Conservation (phyloP, 2,329 filamentous ascomycete species). For the Fusarium ramigenum region DNA sequence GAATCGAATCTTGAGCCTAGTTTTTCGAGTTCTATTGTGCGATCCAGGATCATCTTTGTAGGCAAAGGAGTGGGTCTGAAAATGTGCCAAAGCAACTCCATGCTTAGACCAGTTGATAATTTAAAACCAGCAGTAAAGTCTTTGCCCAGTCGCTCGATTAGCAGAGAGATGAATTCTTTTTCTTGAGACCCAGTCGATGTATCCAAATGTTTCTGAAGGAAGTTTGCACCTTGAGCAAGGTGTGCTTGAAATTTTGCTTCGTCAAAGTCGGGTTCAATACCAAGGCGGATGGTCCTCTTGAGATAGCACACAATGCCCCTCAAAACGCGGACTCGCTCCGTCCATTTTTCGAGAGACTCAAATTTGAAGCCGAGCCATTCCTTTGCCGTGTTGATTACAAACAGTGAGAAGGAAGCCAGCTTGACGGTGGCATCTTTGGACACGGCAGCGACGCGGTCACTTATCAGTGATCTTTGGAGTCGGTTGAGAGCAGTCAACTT, state of each 20-base stretch:
- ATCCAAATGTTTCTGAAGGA: constrained; percentile 50
- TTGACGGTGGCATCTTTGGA: constrained; percentile 69
- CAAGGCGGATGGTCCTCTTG: constrained; percentile 61
- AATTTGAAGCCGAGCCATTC: constrained; percentile 53
- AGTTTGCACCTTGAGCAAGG: constrained; percentile 59
- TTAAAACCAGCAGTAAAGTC: constrained; percentile 77
- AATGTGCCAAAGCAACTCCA: constrained; percentile 80
- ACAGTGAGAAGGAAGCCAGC: constrained; percentile 61
- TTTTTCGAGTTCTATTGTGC: constrained; percentile 61
- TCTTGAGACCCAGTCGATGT: constrained; percentile 39
- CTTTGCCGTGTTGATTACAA: constrained; percentile 53
- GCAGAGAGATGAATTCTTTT: constrained; percentile 50
- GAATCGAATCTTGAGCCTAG: constrained; percentile 69
- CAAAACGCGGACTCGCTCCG: constrained; percentile 47
- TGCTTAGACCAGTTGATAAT: constrained; percentile 78
- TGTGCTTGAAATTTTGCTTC: constrained; percentile 73
- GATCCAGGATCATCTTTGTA: constrained; percentile 55
- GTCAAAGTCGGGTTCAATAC: constrained; percentile 60
- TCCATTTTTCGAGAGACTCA: constrained; percentile 43
- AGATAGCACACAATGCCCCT: constrained; percentile 61
- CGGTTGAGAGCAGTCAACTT: constrained; percentile 66
- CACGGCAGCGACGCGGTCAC: constrained; percentile 63
- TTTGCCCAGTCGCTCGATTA: constrained; percentile 57
- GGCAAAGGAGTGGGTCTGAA: constrained; percentile 72
- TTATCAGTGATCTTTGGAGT: constrained; percentile 67